Evolutionary conservation across 1,284 basidiomycete genomes (phyloP), one percentile per base, ranked within the genome.

Genomic region (Ceratobasidium sp.): DNA sequence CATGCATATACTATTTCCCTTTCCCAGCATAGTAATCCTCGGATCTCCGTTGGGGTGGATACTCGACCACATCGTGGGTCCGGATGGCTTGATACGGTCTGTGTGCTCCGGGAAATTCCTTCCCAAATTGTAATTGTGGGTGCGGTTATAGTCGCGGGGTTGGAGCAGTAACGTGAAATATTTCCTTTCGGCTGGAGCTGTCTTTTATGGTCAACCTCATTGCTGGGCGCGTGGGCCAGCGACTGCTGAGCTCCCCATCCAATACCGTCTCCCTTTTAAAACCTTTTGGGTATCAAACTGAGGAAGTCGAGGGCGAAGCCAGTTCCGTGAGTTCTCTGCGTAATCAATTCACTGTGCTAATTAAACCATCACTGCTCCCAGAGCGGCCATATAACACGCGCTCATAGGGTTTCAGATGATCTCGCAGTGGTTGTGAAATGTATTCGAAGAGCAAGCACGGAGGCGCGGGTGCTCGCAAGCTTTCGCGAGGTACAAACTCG

Each of bases 391-490:
- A 52, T 75, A 33, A 33, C 64, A 23, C 60, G 60, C 38, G 73
- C 73, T 33, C 52, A 50, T 8, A 75, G 52, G 38, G 12, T 65
- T n/a, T 41, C 60, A 12, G 73, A 75, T 14, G 18, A 46, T 14
- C n/a, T 35, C n/a, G n/a, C 33, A 4, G 60, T 75, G 2, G 48
- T 75, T 35, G 73, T 75, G n/a, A 75, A 75, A 66, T 75, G 59
- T 14, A 33, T 66, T 38, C 60, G 48, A n/a, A 54, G 48, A 38
- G 73, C 14, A 6, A 65, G 48, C 48, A 18, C 60, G 27, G 73
- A 75, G 41, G 46, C 62, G 4, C 62, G 38, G 2, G 52, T 75
- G 60, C 48, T 75, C 16, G 62, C 55, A 20, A 27, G 10, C 20
- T 75, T 75, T 66, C 50, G 48, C 7, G 18, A 23, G n/a, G 30